A percentile compares a stretch with the other conserved stretches of the same genome.
phyloP scores from a whole-genome alignment of 345 rosid species.

The Euphorbia peplus region DNA sequence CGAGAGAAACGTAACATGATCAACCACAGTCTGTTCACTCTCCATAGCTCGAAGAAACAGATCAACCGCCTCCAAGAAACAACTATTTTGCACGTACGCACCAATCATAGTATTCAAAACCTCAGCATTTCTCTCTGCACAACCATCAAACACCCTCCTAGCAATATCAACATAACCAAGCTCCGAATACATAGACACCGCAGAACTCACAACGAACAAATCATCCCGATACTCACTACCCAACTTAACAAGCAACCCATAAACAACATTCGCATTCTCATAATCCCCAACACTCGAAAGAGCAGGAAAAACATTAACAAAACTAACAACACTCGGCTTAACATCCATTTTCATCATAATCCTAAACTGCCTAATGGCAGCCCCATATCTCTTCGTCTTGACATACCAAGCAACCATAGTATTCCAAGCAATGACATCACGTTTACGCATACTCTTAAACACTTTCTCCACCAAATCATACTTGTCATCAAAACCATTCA shows the following conservation, averaged over 20 bases:
- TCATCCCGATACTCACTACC: slow-evolving; percentile 61
- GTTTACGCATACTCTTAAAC: slow-evolving; percentile 59
- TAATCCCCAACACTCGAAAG: slow-evolving; percentile 41
- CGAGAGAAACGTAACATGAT: slow-evolving; percentile 62
- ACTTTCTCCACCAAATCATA: slow-evolving; percentile 58
- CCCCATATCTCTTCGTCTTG: slow-evolving; percentile 51
- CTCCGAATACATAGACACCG: slow-evolving; percentile 63
- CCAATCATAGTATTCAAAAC: slow-evolving; percentile 87
- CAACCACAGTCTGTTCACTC: slow-evolving; percentile 44
- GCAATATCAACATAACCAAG: slow-evolving; percentile 58
- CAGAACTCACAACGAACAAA: slow-evolving; percentile 69
- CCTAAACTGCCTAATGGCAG: slow-evolving; percentile 55
- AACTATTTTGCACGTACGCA: slow-evolving; percentile 56
- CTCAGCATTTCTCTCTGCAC: slow-evolving; percentile 58
- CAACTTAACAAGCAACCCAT: slow-evolving; percentile 59
- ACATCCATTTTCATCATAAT: slow-evolving; percentile 64
- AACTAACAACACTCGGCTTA: slow-evolving; percentile 67
- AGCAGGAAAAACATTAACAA: slow-evolving; percentile 78
- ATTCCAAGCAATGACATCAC: slow-evolving; percentile 83
- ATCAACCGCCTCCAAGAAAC: slow-evolving; percentile 44
- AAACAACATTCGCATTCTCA: slow-evolving; percentile 49
- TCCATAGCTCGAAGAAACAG: slow-evolving; percentile 57
- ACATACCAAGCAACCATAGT: slow-evolving; percentile 76
- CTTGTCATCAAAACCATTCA: slow-evolving; percentile 31
- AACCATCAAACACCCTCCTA: slow-evolving; percentile 59